Conservation (phyloP, 257 asterid genomes). For the Solanum verrucosum region DNA sequence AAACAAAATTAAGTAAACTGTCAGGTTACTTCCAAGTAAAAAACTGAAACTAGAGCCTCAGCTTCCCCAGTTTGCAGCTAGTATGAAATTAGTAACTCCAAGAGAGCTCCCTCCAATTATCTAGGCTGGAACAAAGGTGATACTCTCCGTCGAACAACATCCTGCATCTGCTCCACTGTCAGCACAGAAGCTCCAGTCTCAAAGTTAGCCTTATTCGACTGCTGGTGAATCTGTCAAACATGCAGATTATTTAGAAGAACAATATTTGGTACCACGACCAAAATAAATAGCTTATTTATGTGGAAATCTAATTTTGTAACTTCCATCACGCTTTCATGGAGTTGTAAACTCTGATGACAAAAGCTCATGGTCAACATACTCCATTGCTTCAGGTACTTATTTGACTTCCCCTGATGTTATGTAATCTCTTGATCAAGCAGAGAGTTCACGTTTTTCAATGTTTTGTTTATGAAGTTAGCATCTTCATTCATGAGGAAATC, state of each 20-base stretch:
- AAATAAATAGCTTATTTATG: neutral
- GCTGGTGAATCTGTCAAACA: conserved; percentile 50
- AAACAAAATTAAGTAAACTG: no score
- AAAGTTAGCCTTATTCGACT: conserved; percentile 66
- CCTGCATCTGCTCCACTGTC: conserved; percentile 60
- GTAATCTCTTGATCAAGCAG: neutral
- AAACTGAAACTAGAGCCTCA: no score
- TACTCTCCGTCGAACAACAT: conserved; percentile 57
- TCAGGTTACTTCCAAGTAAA: no score
- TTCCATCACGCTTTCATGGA: neutral
- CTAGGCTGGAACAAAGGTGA: conserved; percentile 53
- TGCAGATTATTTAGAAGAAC: neutral
- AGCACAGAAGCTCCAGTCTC: conserved; percentile 57
- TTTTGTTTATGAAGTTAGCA: neutral
- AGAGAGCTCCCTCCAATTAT: neutral
- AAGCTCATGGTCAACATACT: neutral
- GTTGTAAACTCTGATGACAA: neutral
- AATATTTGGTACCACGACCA: neutral
- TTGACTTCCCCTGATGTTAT: neutral
- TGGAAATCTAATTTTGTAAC: neutral
- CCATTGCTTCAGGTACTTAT: neutral
- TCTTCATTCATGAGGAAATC: neutral
- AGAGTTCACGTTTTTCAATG: neutral
- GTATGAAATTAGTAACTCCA: neutral
- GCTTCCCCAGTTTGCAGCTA: no score